Conservation (phyloP, 2,329 filamentous ascomycete species). For the Onygenales sp. region DNA sequence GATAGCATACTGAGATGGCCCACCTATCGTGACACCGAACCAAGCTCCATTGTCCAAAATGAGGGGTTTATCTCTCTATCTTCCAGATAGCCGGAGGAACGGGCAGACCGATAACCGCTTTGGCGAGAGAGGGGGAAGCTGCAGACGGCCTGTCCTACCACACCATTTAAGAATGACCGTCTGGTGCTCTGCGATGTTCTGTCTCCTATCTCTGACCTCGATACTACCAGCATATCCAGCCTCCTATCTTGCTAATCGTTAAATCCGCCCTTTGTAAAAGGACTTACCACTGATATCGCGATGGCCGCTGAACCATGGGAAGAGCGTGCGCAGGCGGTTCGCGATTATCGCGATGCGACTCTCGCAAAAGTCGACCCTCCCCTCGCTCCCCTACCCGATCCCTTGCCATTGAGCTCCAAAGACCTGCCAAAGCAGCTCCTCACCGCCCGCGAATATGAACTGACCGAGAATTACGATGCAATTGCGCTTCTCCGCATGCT, state of each 20-base stretch:
- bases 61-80: not conserved
- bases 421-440: conserved; percentile 38
- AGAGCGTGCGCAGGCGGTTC: conserved; percentile 12
- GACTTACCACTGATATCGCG: not conserved
- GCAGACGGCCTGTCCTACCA: not conserved
- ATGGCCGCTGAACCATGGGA: conserved; percentile 11
- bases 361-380: conserved; percentile 17
- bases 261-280: too few species aligned
- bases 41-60: not conserved
- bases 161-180: too few species aligned
- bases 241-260: too few species aligned
- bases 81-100: not conserved
- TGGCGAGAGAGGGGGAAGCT: not conserved
- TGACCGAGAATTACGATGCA: conserved; percentile 41
- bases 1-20: not conserved
- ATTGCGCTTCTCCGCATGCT: conserved; percentile 34
- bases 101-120: not conserved
- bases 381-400: conserved; percentile 6
- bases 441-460: conserved; percentile 37
- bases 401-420: conserved; percentile 13
- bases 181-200: too few species aligned
- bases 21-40: too few species aligned
- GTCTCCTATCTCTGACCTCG: too few species aligned
- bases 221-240: too few species aligned
- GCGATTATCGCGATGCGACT: conserved; percentile 16